Evolutionary conservation across 495 filamentous ascomycete genomes (phyloP).

Genomic region (Hypoxylon lienhwacheense): DNA sequence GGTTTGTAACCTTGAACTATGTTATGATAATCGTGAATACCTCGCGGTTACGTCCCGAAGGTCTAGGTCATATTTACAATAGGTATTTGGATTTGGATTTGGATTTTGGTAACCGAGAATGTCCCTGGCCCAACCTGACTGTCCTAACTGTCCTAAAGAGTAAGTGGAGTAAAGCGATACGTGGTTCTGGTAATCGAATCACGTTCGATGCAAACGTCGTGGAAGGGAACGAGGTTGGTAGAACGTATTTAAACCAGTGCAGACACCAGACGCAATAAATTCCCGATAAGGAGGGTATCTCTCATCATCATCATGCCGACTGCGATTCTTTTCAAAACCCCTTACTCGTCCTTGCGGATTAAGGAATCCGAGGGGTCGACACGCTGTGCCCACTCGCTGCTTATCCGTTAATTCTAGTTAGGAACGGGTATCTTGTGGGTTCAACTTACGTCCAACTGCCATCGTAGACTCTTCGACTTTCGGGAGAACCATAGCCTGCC

Average conservation of each 20-base stretch:
- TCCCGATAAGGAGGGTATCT: slow-evolving; percentile 32
- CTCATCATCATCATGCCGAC: slow-evolving; percentile 26
- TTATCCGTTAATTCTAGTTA: slow-evolving; percentile 13
- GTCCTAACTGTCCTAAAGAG: slow-evolving; percentile 15
- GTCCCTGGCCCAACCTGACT: slow-evolving; percentile 8
- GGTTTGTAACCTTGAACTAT: slow-evolving; percentile 7
- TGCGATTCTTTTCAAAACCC: neutral
- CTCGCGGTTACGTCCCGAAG: slow-evolving; percentile 13
- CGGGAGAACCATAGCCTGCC: slow-evolving; percentile 70
- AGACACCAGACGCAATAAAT: slow-evolving; percentile 23
- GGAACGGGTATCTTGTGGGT: neutral
- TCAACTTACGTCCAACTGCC: slow-evolving; percentile 93
- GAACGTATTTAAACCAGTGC: slow-evolving; percentile 10
- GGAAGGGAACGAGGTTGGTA: slow-evolving; percentile 1
- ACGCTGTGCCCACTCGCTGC: slow-evolving; percentile 76
- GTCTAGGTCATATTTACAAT: slow-evolving; percentile 31
- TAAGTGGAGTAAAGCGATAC: slow-evolving; percentile 25
- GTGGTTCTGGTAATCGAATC: too few species aligned
- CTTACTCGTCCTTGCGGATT: slow-evolving; percentile 39
- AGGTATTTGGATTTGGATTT: slow-evolving; percentile 18
- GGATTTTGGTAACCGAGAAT: slow-evolving; percentile 16
- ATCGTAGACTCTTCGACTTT: slow-evolving; percentile 81
- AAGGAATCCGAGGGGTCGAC: slow-evolving; percentile 48
- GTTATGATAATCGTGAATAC: slow-evolving; percentile 12
- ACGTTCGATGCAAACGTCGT: slow-evolving; percentile 19